A percentile compares a stretch with the other conserved stretches of the same genome.
phyloP scores from a whole-genome alignment of 2,329 filamentous ascomycete species.

The Chalara sp. region DNA sequence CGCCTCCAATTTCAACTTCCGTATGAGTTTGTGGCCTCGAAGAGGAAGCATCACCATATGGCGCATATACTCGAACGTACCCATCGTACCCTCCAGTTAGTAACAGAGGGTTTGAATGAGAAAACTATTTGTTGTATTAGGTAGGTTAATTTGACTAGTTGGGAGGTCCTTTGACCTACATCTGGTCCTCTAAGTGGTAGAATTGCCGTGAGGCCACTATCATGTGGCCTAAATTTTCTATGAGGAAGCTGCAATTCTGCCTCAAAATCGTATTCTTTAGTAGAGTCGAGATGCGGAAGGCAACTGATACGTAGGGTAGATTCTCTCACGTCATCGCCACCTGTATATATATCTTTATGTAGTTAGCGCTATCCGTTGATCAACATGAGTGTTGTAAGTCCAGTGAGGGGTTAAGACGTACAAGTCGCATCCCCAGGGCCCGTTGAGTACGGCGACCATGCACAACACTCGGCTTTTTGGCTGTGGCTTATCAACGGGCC shows the following conservation, averaged over 20 bases:
- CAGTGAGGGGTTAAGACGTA: conserved; percentile 20
- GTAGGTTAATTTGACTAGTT: background rate
- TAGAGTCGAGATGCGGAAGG: background rate
- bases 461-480: background rate
- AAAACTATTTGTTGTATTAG: conserved; percentile 18
- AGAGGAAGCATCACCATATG: conserved; percentile 34
- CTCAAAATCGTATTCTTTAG: background rate
- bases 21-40: conserved; percentile 46
- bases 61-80: conserved; percentile 59
- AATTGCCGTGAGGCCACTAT: conserved; percentile 84
- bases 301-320: background rate
- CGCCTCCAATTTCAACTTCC: conserved; percentile 63
- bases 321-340: conserved; percentile 58
- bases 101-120: conserved; percentile 45
- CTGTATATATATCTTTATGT: conserved; percentile 46
- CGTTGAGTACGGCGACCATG: background rate
- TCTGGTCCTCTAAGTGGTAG: conserved; percentile 50
- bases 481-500: background rate
- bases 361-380: background rate
- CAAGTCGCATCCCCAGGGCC: conserved; percentile 41
- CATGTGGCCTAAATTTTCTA: conserved; percentile 47
- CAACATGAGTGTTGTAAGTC: background rate
- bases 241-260: background rate
- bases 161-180: background rate
- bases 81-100: conserved; percentile 94